Evolutionary conservation across 2,329 filamentous ascomycete species (phyloP).

Genomic region (Pseudogymnoascus pannorum): DNA sequence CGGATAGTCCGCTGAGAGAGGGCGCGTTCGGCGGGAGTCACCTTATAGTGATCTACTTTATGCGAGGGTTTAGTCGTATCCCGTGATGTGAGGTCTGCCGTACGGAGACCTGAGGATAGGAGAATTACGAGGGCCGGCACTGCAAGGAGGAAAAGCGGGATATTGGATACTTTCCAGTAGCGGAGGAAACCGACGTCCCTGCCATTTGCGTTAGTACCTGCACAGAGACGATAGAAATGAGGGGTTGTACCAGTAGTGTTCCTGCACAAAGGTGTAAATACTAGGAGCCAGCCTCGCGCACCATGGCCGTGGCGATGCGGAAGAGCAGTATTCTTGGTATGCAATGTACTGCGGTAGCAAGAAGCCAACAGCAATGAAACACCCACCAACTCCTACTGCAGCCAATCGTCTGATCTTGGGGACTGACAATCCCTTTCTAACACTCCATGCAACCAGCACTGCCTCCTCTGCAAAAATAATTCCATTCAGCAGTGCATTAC

Average conservation of each 20-base stretch:
- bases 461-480: slow-evolving; percentile 54
- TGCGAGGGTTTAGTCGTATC: slow-evolving; percentile 11
- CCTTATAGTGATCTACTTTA: slow-evolving; percentile 12
- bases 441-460: slow-evolving; percentile 44
- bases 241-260: slow-evolving; percentile 71
- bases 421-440: slow-evolving; percentile 36
- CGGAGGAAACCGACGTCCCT: slow-evolving; percentile 83
- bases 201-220: slow-evolving; percentile 2
- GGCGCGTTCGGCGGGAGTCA: not conserved
- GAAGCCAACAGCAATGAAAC: slow-evolving; percentile 59
- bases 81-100: slow-evolving; percentile 29
- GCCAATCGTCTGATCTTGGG: slow-evolving; percentile 44
- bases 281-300: slow-evolving; percentile 68
- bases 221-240: not conserved
- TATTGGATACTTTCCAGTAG: slow-evolving; percentile 84
- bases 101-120: slow-evolving; percentile 49
- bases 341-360: slow-evolving; percentile 67
- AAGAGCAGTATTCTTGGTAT: slow-evolving; percentile 61
- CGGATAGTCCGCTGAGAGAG: not conserved
- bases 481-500: slow-evolving; percentile 81
- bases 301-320: slow-evolving; percentile 55
- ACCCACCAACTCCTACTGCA: slow-evolving; percentile 58
- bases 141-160: slow-evolving; percentile 82
- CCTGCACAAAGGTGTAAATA: slow-evolving; percentile 87
- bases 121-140: slow-evolving; percentile 67